Conservation (phyloP, 306 rosid genomes). For the Lathyrus oleraceus region DNA sequence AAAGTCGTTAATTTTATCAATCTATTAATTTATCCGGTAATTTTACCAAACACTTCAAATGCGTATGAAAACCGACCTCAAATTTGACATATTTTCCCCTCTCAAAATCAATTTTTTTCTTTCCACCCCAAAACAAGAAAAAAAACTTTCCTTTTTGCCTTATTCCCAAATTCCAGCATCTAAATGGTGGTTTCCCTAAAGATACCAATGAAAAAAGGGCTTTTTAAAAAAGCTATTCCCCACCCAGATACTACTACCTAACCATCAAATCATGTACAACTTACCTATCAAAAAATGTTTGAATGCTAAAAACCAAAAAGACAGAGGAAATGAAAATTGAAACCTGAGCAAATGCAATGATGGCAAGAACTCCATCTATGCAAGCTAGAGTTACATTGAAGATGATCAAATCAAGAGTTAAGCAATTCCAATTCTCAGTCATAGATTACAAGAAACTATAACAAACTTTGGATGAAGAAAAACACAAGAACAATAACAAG, state of each 20-base stretch:
- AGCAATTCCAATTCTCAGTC: conserved; percentile 32
- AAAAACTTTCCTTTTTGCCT: background rate
- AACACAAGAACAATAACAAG: background rate
- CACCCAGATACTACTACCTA: background rate
- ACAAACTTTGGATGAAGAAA: background rate
- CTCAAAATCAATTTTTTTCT: background rate
- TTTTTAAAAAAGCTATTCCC: conserved; percentile 7
- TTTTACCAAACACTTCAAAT: background rate
- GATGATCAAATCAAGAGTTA: conserved; percentile 47
- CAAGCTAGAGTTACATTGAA: conserved; percentile 54
- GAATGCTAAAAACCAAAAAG: background rate
- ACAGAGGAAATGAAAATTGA: background rate
- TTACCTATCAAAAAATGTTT: background rate
- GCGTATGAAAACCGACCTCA: background rate
- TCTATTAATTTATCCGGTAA: background rate
- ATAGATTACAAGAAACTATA: conserved; percentile 26
- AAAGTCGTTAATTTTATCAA: background rate
- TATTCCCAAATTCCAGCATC: background rate
- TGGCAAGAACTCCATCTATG: conserved; percentile 54
- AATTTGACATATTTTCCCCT: background rate
- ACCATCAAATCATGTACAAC: background rate
- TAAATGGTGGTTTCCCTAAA: background rate
- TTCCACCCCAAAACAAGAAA: background rate
- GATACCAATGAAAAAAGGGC: background rate
- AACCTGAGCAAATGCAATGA: conserved; percentile 64